Conservation (phyloP, 2,329 filamentous ascomycete genomes). For the Scorias spongiosa region DNA sequence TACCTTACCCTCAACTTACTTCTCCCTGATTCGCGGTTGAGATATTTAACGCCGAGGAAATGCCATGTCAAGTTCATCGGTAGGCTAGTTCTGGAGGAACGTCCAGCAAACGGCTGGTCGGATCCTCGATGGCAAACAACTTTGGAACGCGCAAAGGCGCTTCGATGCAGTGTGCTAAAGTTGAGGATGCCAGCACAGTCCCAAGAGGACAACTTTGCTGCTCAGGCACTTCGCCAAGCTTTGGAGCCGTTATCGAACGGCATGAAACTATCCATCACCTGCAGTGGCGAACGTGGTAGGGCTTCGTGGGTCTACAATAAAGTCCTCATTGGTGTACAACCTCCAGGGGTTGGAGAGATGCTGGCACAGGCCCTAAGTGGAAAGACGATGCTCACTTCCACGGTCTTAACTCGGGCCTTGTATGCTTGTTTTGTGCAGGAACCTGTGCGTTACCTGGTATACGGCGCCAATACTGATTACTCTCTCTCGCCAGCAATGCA, state of each 20-base stretch:
- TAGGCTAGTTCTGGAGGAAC: slow-evolving; percentile 31
- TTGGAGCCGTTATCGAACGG: slow-evolving; percentile 14
- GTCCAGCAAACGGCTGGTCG: slow-evolving; percentile 38
- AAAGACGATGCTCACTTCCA: slow-evolving; percentile 38
- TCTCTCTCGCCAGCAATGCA: slow-evolving; percentile 68
- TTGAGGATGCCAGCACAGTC: slow-evolving; percentile 42
- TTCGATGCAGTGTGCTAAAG: slow-evolving; percentile 48
- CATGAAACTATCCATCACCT: slow-evolving; percentile 18
- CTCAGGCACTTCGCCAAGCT: slow-evolving; percentile 39
- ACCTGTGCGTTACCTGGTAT: slow-evolving; percentile 56
- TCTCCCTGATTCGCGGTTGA: slow-evolving; percentile 37
- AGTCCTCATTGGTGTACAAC: slow-evolving; percentile 42
- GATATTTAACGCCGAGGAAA: slow-evolving; percentile 34
- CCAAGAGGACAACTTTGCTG: slow-evolving; percentile 48
- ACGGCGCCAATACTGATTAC: slow-evolving; percentile 57
- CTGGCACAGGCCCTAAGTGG: slow-evolving; percentile 1
- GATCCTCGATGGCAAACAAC: slow-evolving; percentile 39
- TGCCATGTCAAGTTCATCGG: slow-evolving; percentile 48
- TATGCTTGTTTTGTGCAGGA: slow-evolving; percentile 53
- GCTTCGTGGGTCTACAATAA: slow-evolving; percentile 53
- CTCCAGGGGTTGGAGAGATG: not conserved
- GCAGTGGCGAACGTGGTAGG: slow-evolving; percentile 47
- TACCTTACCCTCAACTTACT: slow-evolving; percentile 45
- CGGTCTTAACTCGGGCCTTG: slow-evolving; percentile 48
- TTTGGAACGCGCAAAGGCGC: slow-evolving; percentile 41